Base-by-base conservation (phyloP, 805 yeast genomes). In the Clavispora santaluciae region DNA sequence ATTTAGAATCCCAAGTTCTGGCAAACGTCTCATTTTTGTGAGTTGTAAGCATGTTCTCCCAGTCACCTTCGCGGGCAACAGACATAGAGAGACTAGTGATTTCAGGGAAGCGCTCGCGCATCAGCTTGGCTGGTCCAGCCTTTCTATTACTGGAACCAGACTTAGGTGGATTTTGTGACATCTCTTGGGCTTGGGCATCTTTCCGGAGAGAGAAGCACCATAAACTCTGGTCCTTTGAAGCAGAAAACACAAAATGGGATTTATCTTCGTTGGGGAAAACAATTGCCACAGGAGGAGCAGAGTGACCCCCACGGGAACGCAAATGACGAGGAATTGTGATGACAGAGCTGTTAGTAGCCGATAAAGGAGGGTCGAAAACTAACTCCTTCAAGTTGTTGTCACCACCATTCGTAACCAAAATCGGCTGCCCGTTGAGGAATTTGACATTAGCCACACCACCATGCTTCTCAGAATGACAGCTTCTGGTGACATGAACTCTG, bases 301-400 rank as follows among this genome's bases (percentile, higher is more conserved):
- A 79, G 60, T 93, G 99, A n/a, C 99, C 99, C 54, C 97, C 98
- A 58, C 99, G 78, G 1, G 95, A 85, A 60, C 99, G 79, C 54
- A 95, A 70, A 45, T 82, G 79, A 56, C 99, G 81, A 33, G 99
- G 98, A 1, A 96, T 95, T 10, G 89, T 78, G 5, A 86, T 82
- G 23, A 87, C 79, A 2, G 82, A 69, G 0, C 76, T 53, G 50
- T 81, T 77, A 5, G 82, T 64, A 1, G 83, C 68, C 0, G 90
- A 79, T 38, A 90, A 66, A 1, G 93, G 78, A 2, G 97, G 97
- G 63, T 93, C 99, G 63, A 93, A 93, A 0, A 89, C 97, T 52
- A 73, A 86, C 62, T 93, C 98, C 54, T 86, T 86, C 51, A 93
- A 69, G 28, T 80, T 78, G 62, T 93, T 93, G 59, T 95, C 98